Percentiles rank a stretch among this genome's conserved stretches.
Conservation (phyloP, 352 stramenopile genomes). For the Phytophthora quininea region DNA sequence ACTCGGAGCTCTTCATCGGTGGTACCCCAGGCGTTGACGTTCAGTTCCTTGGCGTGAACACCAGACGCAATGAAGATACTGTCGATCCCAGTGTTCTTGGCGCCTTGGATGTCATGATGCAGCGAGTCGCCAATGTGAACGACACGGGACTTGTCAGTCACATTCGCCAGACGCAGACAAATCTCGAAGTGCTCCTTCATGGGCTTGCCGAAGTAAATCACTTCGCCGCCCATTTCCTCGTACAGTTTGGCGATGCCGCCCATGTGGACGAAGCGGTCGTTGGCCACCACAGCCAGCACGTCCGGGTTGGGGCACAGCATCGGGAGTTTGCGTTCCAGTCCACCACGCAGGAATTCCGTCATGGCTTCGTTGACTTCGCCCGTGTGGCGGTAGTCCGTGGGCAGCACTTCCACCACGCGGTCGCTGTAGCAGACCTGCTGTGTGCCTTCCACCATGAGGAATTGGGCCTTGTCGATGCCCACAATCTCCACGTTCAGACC, state of each 20-base stretch:
- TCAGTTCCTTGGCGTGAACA: constrained; percentile 58
- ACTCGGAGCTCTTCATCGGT: constrained; percentile 31
- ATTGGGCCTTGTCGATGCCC: constrained; percentile 46
- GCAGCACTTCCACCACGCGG: constrained; percentile 29
- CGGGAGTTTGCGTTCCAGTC: constrained; percentile 58
- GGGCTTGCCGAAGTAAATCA: constrained; percentile 88
- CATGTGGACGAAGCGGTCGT: constrained; percentile 61
- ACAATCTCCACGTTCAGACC: constrained; percentile 54
- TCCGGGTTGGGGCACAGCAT: constrained; percentile 91
- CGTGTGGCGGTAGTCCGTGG: constrained; percentile 53
- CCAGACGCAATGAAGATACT: constrained; percentile 66
- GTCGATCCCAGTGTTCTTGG: constrained; percentile 52
- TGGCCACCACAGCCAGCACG: constrained; percentile 71
- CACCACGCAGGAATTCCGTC: constrained; percentile 52
- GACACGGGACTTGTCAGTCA: constrained; percentile 39
- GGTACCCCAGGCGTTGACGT: constrained; percentile 33
- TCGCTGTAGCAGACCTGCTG: constrained; percentile 60
- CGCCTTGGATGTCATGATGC: constrained; percentile 69
- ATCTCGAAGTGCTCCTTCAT: constrained; percentile 79
- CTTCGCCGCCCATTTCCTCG: constrained; percentile 69
- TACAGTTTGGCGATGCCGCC: constrained; percentile 87
- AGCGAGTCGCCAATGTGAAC: constrained; percentile 74
- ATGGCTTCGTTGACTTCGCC: constrained; percentile 48
- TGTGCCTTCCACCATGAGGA: constrained; percentile 63
- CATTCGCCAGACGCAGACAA: constrained; percentile 45